phyloP scores from a whole-genome alignment of 768 basidiomycete genomes.

The Macrocybe gigantea region DNA sequence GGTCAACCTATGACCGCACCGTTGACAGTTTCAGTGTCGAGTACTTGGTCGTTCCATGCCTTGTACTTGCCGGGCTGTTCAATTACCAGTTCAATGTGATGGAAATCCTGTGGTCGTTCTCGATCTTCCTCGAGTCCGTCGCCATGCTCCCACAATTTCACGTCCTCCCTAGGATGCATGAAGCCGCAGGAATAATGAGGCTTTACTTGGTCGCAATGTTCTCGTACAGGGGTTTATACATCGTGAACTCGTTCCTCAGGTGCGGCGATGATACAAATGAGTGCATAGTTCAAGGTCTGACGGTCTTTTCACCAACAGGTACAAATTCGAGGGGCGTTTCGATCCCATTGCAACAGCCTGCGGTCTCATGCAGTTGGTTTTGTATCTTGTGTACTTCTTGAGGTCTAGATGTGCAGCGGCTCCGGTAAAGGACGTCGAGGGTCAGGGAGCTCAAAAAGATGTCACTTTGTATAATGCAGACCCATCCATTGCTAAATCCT shows the following conservation, averaged over 20 bases:
- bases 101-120: constrained; percentile 93
- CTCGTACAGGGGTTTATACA: constrained; percentile 86
- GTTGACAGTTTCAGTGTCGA: constrained; percentile 95
- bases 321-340: constrained; percentile 59
- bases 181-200: constrained; percentile 96
- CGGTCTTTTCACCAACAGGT: constrained; percentile 28
- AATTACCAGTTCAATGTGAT: constrained; percentile 74
- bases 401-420: too few relatives aligned
- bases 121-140: constrained; percentile 93
- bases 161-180: constrained; percentile 95
- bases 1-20: constrained; percentile 94
- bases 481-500: too few relatives aligned
- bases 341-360: constrained; percentile 95
- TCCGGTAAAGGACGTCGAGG: too few relatives aligned
- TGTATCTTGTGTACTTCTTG: constrained; percentile 95
- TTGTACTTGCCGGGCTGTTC: constrained; percentile 77
- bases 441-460: too few relatives aligned
- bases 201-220: constrained; percentile 95
- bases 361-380: constrained; percentile 91
- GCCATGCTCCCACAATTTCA: constrained; percentile 96
- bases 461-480: too few relatives aligned
- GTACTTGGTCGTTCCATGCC: constrained; percentile 81
- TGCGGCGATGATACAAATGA: constrained; percentile 26
- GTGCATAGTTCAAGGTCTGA: not conserved
- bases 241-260: constrained; percentile 99